Evolutionary conservation across 169 alveolate species (phyloP).

Genomic region (Plasmodium fragile): DNA sequence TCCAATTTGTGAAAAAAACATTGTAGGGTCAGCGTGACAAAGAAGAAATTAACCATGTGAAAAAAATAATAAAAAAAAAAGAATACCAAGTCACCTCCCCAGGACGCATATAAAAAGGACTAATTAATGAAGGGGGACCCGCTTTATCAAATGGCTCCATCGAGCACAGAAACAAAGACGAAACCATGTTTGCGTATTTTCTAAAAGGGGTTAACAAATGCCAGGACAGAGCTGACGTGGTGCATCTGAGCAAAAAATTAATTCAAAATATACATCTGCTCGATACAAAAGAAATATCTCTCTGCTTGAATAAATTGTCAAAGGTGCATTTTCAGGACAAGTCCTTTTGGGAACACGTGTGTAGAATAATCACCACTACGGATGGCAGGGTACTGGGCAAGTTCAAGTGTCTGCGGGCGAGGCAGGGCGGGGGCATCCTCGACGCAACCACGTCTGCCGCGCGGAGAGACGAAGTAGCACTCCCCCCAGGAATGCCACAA

Average conservation of each 20-base stretch:
- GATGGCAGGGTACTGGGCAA: not conserved
- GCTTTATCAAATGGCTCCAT: not conserved
- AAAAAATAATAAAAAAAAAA: no score
- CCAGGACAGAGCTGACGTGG: slow-evolving; percentile 34
- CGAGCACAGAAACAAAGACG: not conserved
- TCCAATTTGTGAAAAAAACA: not conserved
- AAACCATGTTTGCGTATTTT: slow-evolving; percentile 63
- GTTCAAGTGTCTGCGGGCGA: not conserved
- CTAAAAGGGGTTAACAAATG: slow-evolving; percentile 43
- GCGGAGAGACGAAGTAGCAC: not conserved
- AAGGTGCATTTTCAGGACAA: slow-evolving; percentile 28
- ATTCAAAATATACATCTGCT: slow-evolving; percentile 24
- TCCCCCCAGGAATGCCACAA: not conserved
- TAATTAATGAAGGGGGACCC: not conserved
- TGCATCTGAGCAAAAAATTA: slow-evolving; percentile 38
- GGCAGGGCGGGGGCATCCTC: not conserved
- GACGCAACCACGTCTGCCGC: not conserved
- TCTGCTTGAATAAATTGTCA: slow-evolving; percentile 54
- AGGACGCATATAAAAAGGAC: not conserved
- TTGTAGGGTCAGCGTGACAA: not conserved
- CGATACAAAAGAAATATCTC: slow-evolving; percentile 55
- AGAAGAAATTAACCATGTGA: not conserved
- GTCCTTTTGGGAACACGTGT: slow-evolving; percentile 29
- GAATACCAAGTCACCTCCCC: not conserved
- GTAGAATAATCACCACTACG: slow-evolving; percentile 45